These are phyloP conservation scores for Sarocladium strictum DNA, from an alignment of 2,329 filamentous ascomycete species.

Conservation along the genomic window DNA sequence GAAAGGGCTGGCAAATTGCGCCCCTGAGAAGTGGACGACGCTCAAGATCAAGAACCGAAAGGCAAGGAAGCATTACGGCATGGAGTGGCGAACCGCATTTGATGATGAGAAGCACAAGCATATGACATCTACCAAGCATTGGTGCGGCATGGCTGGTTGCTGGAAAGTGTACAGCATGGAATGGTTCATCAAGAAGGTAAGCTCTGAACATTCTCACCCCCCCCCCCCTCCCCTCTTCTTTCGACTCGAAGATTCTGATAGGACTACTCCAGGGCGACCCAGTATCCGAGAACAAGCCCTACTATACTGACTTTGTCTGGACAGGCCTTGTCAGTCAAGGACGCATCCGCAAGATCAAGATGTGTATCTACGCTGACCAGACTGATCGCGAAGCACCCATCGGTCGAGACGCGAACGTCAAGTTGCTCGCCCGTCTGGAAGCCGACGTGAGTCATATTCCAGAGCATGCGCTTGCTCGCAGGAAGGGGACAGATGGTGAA, in stretches of 20 bases:
- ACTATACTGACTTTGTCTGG: constrained; percentile 18
- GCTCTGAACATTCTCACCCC: constrained; percentile 10
- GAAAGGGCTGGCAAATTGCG: constrained; percentile 35
- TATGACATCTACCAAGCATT: constrained; percentile 26
- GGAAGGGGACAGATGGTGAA: constrained; percentile 28
- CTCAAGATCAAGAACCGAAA: constrained; percentile 34
- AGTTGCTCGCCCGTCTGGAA: constrained; percentile 28
- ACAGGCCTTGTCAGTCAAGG: constrained; percentile 26
- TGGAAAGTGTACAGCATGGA: constrained; percentile 34
- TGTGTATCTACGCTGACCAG: constrained; percentile 25
- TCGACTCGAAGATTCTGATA: constrained; percentile 1
- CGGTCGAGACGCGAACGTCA: constrained; percentile 28
- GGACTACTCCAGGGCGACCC: constrained; percentile 23
- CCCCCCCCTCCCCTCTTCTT: not conserved
- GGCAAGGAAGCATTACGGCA: constrained; percentile 39
- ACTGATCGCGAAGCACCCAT: constrained; percentile 24
- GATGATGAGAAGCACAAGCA: constrained; percentile 23
- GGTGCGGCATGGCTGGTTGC: constrained; percentile 30
- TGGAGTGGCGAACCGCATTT: constrained; percentile 25
- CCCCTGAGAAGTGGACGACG: constrained; percentile 26
- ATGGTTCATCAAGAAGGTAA: constrained; percentile 36
- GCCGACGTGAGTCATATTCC: constrained; percentile 36
- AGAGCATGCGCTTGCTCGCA: constrained; percentile 25
- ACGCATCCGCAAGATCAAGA: constrained; percentile 26
- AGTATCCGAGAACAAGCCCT: constrained; percentile 33